Percentiles rank a stretch among this genome's conserved stretches.
Evolutionary conservation across 768 basidiomycete genomes (phyloP).

Genomic region (Lentinula aciculospora): DNA sequence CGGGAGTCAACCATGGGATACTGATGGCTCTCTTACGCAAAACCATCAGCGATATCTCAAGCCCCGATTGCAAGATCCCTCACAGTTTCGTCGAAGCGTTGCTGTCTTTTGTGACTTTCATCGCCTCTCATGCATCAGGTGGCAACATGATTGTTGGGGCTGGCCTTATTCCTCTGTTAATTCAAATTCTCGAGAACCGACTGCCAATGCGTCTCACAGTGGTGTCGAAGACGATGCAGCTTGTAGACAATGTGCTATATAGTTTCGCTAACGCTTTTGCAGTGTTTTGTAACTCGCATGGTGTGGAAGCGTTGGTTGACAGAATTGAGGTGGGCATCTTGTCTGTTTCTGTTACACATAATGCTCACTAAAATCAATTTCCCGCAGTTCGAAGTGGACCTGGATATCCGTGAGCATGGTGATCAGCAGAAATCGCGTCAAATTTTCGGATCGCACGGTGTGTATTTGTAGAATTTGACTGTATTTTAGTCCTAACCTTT

Average conservation of each 20-base stretch:
- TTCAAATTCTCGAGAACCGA: conserved; percentile 83
- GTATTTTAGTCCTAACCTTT: conserved; percentile 4
- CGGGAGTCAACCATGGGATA: conserved; percentile 93
- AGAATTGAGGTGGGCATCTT: conserved; percentile 77
- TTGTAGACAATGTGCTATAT: conserved; percentile 90
- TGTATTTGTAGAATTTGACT: conserved; percentile 11
- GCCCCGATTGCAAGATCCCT: conserved; percentile 58
- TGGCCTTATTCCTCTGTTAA: conserved; percentile 82
- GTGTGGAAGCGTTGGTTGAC: conserved; percentile 79
- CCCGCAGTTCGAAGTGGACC: conserved; percentile 59
- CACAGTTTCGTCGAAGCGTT: conserved; percentile 81
- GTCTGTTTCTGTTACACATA: not conserved
- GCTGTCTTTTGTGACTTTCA: conserved; percentile 79
- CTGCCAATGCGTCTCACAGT: conserved; percentile 63
- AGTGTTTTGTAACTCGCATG: conserved; percentile 78
- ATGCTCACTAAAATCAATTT: conserved; percentile 5
- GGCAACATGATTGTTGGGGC: conserved; percentile 95
- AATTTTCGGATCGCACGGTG: conserved; percentile 49
- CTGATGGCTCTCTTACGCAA: conserved; percentile 85
- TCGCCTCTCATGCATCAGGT: conserved; percentile 79
- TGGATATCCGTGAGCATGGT: conserved; percentile 54
- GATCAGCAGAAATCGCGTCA: conserved; percentile 36
- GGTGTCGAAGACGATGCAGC: conserved; percentile 85
- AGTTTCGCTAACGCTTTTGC: conserved; percentile 84
- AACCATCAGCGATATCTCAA: conserved; percentile 68